Percentiles rank a stretch among this genome's conserved stretches.
Evolutionary conservation across 2,329 filamentous ascomycete genomes (phyloP).

Genomic region (Botryotinia convoluta): DNA sequence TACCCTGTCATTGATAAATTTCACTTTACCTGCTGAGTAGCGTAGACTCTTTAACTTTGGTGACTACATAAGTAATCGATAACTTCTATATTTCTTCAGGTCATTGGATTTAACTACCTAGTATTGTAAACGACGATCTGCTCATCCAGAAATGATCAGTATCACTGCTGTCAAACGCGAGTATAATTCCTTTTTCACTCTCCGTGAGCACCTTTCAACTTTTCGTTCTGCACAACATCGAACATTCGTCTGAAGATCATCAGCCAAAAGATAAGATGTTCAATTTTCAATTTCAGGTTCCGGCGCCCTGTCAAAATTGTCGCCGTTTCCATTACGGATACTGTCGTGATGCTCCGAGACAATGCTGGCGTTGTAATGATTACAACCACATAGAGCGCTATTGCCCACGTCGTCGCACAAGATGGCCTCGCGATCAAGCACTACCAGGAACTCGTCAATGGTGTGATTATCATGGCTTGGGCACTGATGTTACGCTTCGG

Average conservation of each 20-base stretch:
- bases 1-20: neutral
- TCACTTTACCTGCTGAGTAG: neutral
- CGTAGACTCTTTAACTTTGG: neutral
- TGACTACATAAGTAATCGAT: neutral
- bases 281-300: slow-evolving; percentile 24
- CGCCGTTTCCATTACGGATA: slow-evolving; percentile 29
- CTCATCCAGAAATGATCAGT: neutral
- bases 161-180: neutral
- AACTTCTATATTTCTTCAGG: neutral
- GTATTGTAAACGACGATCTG: neutral
- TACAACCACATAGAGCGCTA: slow-evolving; percentile 30
- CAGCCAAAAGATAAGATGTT: neutral
- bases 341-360: slow-evolving; percentile 23
- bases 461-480: slow-evolving; percentile 27
- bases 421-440: slow-evolving; percentile 21
- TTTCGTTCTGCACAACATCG: neutral
- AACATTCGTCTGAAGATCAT: no score
- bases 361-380: slow-evolving; percentile 27
- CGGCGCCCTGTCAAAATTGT: slow-evolving; percentile 29
- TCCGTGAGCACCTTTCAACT: neutral
- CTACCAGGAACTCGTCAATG: slow-evolving; percentile 28
- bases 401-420: slow-evolving; percentile 26
- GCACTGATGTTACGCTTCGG: slow-evolving; percentile 24
- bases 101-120: neutral
- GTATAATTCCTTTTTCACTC: no score